Evolutionary conservation across 768 basidiomycete species (phyloP).

Genomic region (Stropharia rugosoannulata): DNA sequence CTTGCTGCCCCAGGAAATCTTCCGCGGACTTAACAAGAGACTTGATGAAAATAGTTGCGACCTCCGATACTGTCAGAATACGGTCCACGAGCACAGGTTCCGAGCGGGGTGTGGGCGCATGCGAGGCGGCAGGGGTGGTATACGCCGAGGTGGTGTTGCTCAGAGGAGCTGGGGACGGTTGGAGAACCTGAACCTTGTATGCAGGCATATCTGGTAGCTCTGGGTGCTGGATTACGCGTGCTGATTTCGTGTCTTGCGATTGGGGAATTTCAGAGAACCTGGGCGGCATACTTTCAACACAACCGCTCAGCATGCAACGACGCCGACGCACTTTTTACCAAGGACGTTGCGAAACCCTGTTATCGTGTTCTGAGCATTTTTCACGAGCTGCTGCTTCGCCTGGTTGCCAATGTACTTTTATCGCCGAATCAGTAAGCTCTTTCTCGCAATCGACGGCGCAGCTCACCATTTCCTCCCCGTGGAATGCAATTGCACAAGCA

Average conservation of each 20-base stretch:
- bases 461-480: slow-evolving; percentile 87
- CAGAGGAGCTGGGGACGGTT: slow-evolving; percentile 74
- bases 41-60: slow-evolving; percentile 79
- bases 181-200: slow-evolving; percentile 81
- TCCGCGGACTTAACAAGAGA: slow-evolving; percentile 85
- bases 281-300: neutral
- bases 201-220: slow-evolving; percentile 70
- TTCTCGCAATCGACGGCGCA: neutral
- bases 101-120: slow-evolving; percentile 68
- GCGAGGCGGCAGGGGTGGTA: slow-evolving; percentile 65
- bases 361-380: slow-evolving; percentile 93
- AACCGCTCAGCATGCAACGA: neutral
- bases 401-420: slow-evolving; percentile 92
- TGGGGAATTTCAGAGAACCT: slow-evolving; percentile 78
- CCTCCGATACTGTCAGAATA: slow-evolving; percentile 80
- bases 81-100: slow-evolving; percentile 68
- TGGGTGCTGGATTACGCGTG: slow-evolving; percentile 78
- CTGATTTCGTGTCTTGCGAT: slow-evolving; percentile 51
- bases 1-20: slow-evolving; percentile 83
- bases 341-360: slow-evolving; percentile 92
- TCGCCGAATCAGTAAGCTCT: slow-evolving; percentile 9
- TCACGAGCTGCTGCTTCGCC: slow-evolving; percentile 91
- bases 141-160: slow-evolving; percentile 44
- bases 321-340: slow-evolving; percentile 74
- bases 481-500: slow-evolving; percentile 89